phyloP scores from a whole-genome alignment of 768 basidiomycete species.

The Pulveroboletus sp. region DNA sequence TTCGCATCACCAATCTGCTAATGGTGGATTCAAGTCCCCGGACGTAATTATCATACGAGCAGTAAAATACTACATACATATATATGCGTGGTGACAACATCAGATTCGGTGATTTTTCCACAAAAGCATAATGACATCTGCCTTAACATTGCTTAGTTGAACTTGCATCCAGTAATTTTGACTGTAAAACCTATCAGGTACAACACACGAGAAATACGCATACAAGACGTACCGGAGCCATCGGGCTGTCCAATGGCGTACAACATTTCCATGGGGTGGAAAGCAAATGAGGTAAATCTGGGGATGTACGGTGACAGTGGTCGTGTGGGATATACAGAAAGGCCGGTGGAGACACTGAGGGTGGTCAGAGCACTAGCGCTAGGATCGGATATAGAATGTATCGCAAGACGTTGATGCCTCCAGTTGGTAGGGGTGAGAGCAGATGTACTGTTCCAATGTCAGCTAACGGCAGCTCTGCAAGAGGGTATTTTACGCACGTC shows the following conservation, averaged over 20 bases:
- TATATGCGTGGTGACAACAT: constrained; percentile 13
- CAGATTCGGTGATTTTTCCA: constrained; percentile 15
- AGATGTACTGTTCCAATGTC: constrained; percentile 46
- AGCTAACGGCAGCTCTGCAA: not conserved
- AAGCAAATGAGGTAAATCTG: constrained; percentile 61
- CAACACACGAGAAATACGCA: not conserved
- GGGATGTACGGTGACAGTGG: constrained; percentile 60
- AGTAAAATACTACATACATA: no score
- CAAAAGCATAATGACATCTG: not conserved
- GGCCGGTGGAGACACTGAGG: constrained; percentile 51
- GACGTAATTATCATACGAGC: no score
- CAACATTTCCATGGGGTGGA: constrained; percentile 88
- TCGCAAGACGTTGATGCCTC: constrained; percentile 61
- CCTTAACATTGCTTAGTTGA: constrained; percentile 23
- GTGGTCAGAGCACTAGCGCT: constrained; percentile 35
- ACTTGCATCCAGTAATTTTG: constrained; percentile 57
- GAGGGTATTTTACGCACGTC: constrained; percentile 50
- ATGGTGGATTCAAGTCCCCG: no score
- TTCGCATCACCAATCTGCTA: no score
- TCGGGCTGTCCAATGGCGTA: constrained; percentile 73
- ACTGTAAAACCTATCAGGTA: constrained; percentile 34
- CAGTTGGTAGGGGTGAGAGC: constrained; percentile 57
- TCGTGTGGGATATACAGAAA: constrained; percentile 54
- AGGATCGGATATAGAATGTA: constrained; percentile 52
- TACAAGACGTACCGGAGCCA: constrained; percentile 46